Conservation (phyloP, 202 grass and related monocot species). For the Zoysia matrella region DNA sequence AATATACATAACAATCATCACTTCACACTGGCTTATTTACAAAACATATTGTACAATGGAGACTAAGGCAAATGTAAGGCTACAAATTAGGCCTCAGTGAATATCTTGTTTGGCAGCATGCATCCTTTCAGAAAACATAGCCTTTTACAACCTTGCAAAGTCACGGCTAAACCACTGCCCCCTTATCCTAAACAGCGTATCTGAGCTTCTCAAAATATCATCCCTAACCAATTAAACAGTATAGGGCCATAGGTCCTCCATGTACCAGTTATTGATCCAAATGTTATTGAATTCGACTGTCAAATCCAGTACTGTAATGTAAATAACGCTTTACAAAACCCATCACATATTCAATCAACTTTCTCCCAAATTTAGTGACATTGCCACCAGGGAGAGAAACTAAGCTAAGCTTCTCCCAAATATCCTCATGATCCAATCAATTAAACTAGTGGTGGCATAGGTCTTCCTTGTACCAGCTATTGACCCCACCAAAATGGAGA, state of each 20-base stretch:
- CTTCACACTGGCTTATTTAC: not conserved
- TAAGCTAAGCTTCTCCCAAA: not conserved
- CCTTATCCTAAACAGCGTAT: not conserved
- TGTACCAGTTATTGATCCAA: not conserved
- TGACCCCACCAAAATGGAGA: not conserved
- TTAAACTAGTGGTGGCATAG: not conserved
- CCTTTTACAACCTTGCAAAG: not conserved
- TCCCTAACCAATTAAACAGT: not conserved
- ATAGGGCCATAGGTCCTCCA: not conserved
- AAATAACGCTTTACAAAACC: not conserved
- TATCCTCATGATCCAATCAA: conserved; percentile 2
- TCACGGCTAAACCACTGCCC: not conserved
- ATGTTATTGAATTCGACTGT: not conserved
- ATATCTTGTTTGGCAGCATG: not conserved
- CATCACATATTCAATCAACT: not conserved
- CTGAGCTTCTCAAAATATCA: not conserved
- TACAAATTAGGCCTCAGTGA: not conserved
- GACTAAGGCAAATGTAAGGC: not conserved
- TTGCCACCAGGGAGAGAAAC: not conserved
- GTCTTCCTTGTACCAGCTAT: conserved; percentile 26
- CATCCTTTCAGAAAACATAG: not conserved
- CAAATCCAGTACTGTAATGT: not conserved
- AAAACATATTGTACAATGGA: not conserved
- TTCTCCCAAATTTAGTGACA: not conserved
- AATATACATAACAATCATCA: not conserved